Percentiles rank a stretch among this genome's conserved stretches.
Conservation (phyloP, 371 early-diverging fungal genomes). For the Choanephora cucurbitarum region DNA sequence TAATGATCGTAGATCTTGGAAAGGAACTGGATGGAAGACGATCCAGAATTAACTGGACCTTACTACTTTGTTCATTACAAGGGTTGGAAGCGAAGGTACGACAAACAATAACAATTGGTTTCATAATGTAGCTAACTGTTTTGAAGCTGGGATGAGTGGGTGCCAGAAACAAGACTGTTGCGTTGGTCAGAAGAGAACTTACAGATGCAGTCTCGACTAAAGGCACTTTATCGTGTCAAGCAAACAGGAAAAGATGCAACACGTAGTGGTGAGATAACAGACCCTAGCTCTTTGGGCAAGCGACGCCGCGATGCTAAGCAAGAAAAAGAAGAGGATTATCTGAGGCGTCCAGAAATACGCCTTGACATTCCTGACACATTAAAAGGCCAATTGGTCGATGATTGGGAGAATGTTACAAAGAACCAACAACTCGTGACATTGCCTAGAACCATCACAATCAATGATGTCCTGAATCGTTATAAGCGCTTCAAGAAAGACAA, state of each 20-base stretch:
- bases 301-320: slow-evolving; percentile 14
- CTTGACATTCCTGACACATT: slow-evolving; percentile 88
- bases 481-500: slow-evolving; percentile 48
- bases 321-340: slow-evolving; percentile 50
- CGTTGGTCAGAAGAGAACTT: slow-evolving; percentile 84
- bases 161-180: slow-evolving; percentile 84
- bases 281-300: slow-evolving; percentile 10
- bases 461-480: slow-evolving; percentile 74
- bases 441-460: slow-evolving; percentile 46
- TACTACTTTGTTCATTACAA: slow-evolving; percentile 95
- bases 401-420: slow-evolving; percentile 94
- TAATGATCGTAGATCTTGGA: slow-evolving; percentile 28
- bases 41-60: slow-evolving; percentile 63
- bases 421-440: slow-evolving; percentile 74
- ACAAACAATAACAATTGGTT: not conserved
- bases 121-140: slow-evolving; percentile 2
- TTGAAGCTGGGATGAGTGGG: slow-evolving; percentile 98
- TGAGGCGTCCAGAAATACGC: slow-evolving; percentile 81
- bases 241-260: slow-evolving; percentile 6
- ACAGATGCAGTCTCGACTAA: slow-evolving; percentile 74
- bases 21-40: slow-evolving; percentile 33
- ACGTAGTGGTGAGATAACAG: slow-evolving; percentile 4
- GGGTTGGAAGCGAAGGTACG: slow-evolving; percentile 95
- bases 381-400: slow-evolving; percentile 87
- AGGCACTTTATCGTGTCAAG: slow-evolving; percentile 47